Evolutionary conservation across 345 rosid species (phyloP).

Genomic region (Arabis hirsuta): DNA sequence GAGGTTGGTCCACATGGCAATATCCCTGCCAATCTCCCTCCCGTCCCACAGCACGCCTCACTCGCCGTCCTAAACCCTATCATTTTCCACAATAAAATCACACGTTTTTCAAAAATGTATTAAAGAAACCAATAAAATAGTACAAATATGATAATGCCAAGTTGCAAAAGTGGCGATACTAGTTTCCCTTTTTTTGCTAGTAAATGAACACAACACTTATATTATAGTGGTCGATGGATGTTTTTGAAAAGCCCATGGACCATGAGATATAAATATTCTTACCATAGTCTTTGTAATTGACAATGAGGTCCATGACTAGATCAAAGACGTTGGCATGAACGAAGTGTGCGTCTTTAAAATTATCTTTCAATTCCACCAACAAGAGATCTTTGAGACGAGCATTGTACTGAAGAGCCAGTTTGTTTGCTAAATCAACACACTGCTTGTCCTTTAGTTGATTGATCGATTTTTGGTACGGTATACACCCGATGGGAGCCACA

Average conservation of each 20-base stretch:
- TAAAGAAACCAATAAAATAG: not conserved
- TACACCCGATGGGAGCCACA: slow-evolving; percentile 95
- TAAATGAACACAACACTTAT: not conserved
- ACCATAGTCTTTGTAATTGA: slow-evolving; percentile 78
- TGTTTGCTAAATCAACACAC: slow-evolving; percentile 78
- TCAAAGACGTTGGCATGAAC: slow-evolving; percentile 82
- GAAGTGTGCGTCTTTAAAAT: slow-evolving; percentile 68
- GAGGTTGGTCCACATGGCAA: slow-evolving; percentile 87
- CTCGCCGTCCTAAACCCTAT: slow-evolving; percentile 75
- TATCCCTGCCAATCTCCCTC: slow-evolving; percentile 81
- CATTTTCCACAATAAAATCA: not conserved
- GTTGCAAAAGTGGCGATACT: not conserved
- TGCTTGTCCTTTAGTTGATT: slow-evolving; percentile 62
- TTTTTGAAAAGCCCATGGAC: slow-evolving; percentile 10
- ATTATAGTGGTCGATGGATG: not conserved
- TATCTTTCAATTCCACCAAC: slow-evolving; percentile 57
- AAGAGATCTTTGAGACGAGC: slow-evolving; percentile 65
- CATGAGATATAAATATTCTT: not conserved
- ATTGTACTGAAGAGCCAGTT: slow-evolving; percentile 74
- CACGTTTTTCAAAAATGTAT: too few species aligned
- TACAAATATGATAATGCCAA: not conserved
- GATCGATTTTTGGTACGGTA: slow-evolving; percentile 84
- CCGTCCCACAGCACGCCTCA: slow-evolving; percentile 82
- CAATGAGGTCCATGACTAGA: slow-evolving; percentile 87
- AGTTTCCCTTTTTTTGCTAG: not conserved